A percentile compares a stretch with the other conserved stretches of the same genome.
Evolutionary conservation across 345 rosid species (phyloP).

Genomic region (Moricandia arvensis): DNA sequence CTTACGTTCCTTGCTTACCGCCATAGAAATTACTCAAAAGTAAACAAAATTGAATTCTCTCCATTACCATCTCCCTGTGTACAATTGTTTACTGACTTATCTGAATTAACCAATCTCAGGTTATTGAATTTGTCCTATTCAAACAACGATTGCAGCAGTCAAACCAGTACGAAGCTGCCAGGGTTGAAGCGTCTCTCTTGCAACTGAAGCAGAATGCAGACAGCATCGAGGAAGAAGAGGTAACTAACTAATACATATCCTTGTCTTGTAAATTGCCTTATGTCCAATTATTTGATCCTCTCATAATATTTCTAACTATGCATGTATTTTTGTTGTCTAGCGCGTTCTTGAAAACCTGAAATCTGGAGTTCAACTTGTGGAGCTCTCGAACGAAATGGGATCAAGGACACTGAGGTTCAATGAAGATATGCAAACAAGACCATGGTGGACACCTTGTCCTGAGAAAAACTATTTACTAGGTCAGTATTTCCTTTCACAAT

Average conservation of each 20-base stretch:
- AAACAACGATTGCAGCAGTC: conserved; percentile 83
- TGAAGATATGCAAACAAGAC: conserved; percentile 87
- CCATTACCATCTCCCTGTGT: conserved; percentile 10
- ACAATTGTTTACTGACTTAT: background rate
- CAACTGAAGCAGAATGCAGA: conserved; percentile 77
- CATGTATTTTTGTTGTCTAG: conserved; percentile 42
- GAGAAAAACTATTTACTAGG: conserved; percentile 85
- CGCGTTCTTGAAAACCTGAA: conserved; percentile 69
- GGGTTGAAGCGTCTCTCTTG: conserved; percentile 69
- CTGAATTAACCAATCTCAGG: conserved; percentile 51
- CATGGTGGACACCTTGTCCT: conserved; percentile 96
- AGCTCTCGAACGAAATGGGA: conserved; percentile 77
- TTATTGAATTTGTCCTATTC: conserved; percentile 91
- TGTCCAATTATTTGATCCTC: background rate
- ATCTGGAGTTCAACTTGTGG: conserved; percentile 61
- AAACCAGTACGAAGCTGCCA: conserved; percentile 70
- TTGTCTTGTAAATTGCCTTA: background rate
- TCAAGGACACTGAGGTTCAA: conserved; percentile 66
- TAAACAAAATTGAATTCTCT: conserved; percentile 35
- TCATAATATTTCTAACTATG: conserved; percentile 10
- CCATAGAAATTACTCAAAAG: conserved; percentile 95
- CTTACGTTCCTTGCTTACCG: conserved; percentile 97
- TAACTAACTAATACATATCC: conserved; percentile 32
- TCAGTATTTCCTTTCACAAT: conserved; percentile 27
- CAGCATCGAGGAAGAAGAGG: conserved; percentile 80